Evolutionary conservation across 2,329 filamentous ascomycete genomes (phyloP).

Genomic region (Monosporascus sp.): DNA sequence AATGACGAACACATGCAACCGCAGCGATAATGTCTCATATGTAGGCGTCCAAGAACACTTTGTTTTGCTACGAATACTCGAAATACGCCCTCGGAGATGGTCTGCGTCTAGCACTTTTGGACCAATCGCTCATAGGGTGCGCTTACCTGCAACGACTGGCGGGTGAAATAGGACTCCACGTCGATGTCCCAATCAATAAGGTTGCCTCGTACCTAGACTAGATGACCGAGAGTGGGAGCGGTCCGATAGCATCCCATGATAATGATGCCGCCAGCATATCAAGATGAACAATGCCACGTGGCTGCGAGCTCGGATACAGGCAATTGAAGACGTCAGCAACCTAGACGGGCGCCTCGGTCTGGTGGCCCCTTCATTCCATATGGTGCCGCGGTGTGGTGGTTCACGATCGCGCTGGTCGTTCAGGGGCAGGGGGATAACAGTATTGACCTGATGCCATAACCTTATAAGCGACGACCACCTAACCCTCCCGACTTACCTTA

Average conservation of each 20-base stretch:
- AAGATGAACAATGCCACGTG: conserved; percentile 37
- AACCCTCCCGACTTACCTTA: too few species aligned
- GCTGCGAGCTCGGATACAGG: conserved; percentile 21
- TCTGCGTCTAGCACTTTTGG: neutral
- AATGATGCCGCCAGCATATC: conserved; percentile 29
- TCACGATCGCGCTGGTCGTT: conserved; percentile 21
- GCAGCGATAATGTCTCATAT: too few species aligned
- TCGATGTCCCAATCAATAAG: too few species aligned
- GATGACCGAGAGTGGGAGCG: conserved; percentile 29
- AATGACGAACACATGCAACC: too few species aligned
- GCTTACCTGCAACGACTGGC: too few species aligned
- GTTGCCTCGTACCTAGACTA: conserved; percentile 5
- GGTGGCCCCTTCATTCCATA: conserved; percentile 31
- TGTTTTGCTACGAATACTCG: too few species aligned
- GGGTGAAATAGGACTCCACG: too few species aligned
- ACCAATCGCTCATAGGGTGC: neutral
- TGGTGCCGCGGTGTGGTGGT: conserved; percentile 33
- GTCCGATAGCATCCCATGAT: conserved; percentile 27
- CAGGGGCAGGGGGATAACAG: conserved; percentile 32
- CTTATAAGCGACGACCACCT: too few species aligned
- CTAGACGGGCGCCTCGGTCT: conserved; percentile 32
- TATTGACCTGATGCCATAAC: conserved; percentile 27
- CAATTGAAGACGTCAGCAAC: conserved; percentile 31
- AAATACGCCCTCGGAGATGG: neutral
- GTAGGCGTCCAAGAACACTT: too few species aligned